A percentile compares a stretch with the other conserved stretches of the same genome.
Evolutionary conservation across 768 basidiomycete genomes (phyloP).

Genomic region (Cystobasidium onofrii): DNA sequence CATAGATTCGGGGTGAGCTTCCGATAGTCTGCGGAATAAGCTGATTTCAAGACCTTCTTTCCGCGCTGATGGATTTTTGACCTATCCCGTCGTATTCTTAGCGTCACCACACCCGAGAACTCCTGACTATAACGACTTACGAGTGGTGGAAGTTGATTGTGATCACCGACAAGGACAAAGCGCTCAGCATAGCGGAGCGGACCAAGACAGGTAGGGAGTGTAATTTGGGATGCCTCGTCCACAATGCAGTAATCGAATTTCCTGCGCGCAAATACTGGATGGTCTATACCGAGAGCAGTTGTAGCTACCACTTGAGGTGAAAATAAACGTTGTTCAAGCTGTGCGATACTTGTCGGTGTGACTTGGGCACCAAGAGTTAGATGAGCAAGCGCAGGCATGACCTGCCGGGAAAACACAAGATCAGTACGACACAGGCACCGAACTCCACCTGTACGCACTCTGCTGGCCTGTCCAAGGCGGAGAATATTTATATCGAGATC

Average conservation of each 20-base stretch:
- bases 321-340: slow-evolving; percentile 74
- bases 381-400: slow-evolving; percentile 69
- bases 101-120: background rate
- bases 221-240: slow-evolving; percentile 96
- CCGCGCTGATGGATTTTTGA: slow-evolving; percentile 68
- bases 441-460: slow-evolving; percentile 51
- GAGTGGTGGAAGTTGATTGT: slow-evolving; percentile 90
- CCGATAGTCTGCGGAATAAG: slow-evolving; percentile 77
- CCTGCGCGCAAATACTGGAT: slow-evolving; percentile 74
- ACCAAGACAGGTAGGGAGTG: slow-evolving; percentile 86
- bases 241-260: slow-evolving; percentile 94
- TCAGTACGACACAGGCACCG: background rate
- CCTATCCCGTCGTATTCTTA: slow-evolving; percentile 49
- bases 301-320: slow-evolving; percentile 88
- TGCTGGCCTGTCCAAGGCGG: slow-evolving; percentile 81
- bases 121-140: slow-evolving; percentile 49
- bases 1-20: slow-evolving; percentile 65
- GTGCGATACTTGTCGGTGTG: slow-evolving; percentile 61
- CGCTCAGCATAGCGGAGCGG: slow-evolving; percentile 81
- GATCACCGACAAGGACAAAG: slow-evolving; percentile 93
- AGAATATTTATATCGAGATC: slow-evolving; percentile 63
- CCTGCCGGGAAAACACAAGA: slow-evolving; percentile 50
- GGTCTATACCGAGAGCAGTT: slow-evolving; percentile 85
- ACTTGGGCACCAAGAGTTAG: slow-evolving; percentile 59
- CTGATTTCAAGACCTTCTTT: slow-evolving; percentile 80